phyloP scores from a whole-genome alignment of 495 filamentous ascomycete species.

The Daldinia loculata region DNA sequence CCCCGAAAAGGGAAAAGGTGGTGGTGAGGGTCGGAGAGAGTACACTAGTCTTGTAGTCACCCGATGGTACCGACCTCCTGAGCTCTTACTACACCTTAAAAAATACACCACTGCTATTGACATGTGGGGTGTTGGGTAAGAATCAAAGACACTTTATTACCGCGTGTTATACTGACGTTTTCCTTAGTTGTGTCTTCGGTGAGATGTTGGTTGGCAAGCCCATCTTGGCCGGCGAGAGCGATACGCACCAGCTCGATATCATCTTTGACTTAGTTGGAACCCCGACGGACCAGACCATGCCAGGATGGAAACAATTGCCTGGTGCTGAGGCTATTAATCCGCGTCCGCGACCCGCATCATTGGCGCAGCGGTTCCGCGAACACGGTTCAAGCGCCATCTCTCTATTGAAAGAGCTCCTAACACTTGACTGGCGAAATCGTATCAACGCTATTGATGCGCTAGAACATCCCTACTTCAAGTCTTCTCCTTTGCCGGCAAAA shows the following conservation, averaged over 20 bases:
- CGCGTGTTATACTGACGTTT: constrained; percentile 44
- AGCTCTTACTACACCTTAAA: constrained; percentile 85
- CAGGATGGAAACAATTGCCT: constrained; percentile 82
- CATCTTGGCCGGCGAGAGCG: constrained; percentile 88
- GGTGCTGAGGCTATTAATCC: constrained; percentile 80
- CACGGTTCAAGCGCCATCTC: constrained; percentile 75
- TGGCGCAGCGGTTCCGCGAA: constrained; percentile 77
- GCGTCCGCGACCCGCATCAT: constrained; percentile 67
- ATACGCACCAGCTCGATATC: constrained; percentile 85
- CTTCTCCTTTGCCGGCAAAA: constrained; percentile 76
- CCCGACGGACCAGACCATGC: constrained; percentile 92
- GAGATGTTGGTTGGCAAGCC: constrained; percentile 97
- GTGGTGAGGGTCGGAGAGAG: constrained; percentile 84
- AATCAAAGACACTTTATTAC: not conserved
- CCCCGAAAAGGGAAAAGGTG: constrained; percentile 80
- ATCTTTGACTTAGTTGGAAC: constrained; percentile 95
- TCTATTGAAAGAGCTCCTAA: constrained; percentile 82
- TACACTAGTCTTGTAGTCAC: constrained; percentile 97
- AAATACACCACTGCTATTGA: constrained; percentile 96
- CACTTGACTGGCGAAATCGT: constrained; percentile 84
- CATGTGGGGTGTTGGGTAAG: constrained; percentile 96
- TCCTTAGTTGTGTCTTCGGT: constrained; percentile 86
- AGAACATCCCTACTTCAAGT: constrained; percentile 89
- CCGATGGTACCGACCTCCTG: constrained; percentile 95
- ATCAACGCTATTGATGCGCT: constrained; percentile 96